Conservation (phyloP, 148 eudicot genomes). For the Rhododendron williamsianum region DNA sequence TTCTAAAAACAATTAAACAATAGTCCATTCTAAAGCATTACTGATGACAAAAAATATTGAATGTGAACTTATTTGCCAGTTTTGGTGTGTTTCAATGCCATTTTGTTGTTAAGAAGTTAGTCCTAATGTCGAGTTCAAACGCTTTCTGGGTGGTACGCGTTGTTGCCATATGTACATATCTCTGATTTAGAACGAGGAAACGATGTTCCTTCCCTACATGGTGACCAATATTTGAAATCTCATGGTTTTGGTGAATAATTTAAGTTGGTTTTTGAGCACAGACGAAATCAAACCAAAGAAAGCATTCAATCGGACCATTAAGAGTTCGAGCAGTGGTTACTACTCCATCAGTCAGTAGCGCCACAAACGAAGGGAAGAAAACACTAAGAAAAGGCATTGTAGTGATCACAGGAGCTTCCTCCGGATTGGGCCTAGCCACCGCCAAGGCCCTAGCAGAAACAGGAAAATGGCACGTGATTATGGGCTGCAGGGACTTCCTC, state of each 20-base stretch:
- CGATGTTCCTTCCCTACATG: neutral
- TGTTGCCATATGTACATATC: neutral
- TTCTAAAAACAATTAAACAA: neutral
- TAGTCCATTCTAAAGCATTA: neutral
- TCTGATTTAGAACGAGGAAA: neutral
- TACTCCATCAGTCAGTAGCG: conserved; percentile 37
- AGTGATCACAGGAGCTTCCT: conserved; percentile 90
- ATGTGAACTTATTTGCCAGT: neutral
- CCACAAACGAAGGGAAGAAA: conserved; percentile 50
- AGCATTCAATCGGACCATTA: conserved; percentile 20
- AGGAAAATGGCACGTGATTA: conserved; percentile 82
- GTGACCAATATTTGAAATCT: neutral
- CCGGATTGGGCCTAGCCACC: conserved; percentile 83
- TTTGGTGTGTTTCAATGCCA: neutral
- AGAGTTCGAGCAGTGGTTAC: conserved; percentile 50
- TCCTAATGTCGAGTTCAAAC: neutral
- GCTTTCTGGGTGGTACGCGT: neutral
- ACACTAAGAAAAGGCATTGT: conserved; percentile 72
- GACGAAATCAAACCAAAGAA: conserved; percentile 22
- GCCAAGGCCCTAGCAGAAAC: conserved; percentile 88
- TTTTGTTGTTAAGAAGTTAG: neutral
- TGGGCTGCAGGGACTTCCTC: conserved; percentile 89
- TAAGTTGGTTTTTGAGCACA: neutral
- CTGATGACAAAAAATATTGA: neutral
- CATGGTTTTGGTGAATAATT: neutral